Evolutionary conservation across 78 protist genomes (phyloP).

Genomic region (Speleostelium caveatum): DNA sequence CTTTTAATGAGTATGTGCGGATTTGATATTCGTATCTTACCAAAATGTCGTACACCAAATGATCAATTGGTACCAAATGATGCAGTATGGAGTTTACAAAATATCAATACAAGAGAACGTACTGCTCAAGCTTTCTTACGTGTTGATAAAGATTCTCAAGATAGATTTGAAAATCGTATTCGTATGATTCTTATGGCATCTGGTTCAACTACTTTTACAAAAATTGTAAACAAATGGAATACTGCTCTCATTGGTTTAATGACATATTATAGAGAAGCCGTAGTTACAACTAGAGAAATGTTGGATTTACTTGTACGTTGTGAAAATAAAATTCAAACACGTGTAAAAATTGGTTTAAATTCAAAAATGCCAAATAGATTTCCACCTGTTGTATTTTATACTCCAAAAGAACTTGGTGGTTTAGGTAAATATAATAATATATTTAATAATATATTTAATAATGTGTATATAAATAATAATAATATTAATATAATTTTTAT

Average conservation of each 20-base stretch:
- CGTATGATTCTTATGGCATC: constrained; percentile 98
- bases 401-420: constrained; percentile 99
- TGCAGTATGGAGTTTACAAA: constrained; percentile 99
- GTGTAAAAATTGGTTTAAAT: constrained; percentile 99
- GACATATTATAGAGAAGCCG: constrained; percentile 99
- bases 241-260: constrained; percentile 98
- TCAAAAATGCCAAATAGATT: constrained; percentile 99
- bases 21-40: constrained; percentile 98
- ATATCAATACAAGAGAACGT: constrained; percentile 89
- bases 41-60: constrained; percentile 88
- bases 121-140: constrained; percentile 99
- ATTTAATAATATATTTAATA: constrained; percentile 87
- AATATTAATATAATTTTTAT: constrained; percentile 78
- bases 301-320: constrained; percentile 99
- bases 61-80: constrained; percentile 91
- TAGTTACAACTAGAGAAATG: constrained; percentile 93
- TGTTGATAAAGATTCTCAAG: constrained; percentile 92
- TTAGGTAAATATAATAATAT: constrained; percentile 15
- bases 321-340: constrained; percentile 99
- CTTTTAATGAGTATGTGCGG: constrained; percentile 98
- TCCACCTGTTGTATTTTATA: constrained; percentile 99
- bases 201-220: constrained; percentile 99
- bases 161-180: constrained; percentile 96
- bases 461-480: constrained; percentile 90
- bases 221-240: constrained; percentile 99